Percentiles rank a stretch among this genome's conserved stretches.
These are phyloP conservation scores for Oldenlandia corymbosa DNA, from an alignment of 257 asterid species.

Conservation along the genomic window DNA sequence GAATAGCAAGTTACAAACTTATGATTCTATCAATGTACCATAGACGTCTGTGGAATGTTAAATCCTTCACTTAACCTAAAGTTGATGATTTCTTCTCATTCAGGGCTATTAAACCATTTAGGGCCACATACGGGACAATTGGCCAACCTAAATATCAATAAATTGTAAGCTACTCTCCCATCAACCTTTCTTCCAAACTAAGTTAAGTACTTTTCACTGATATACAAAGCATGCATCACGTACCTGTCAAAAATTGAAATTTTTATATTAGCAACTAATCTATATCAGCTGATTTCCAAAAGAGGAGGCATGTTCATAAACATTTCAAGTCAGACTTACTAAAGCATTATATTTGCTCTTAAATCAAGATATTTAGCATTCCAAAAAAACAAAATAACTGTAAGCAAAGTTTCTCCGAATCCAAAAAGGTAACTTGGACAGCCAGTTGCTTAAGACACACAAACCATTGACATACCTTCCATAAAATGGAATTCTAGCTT, in stretches of 20 bases:
- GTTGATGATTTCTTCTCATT: not conserved
- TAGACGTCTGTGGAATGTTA: not conserved
- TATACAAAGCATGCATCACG: not conserved
- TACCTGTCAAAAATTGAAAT: not conserved
- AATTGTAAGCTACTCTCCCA: no score
- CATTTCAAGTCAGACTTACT: not conserved
- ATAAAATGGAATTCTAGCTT: conserved; percentile 89
- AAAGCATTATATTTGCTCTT: not conserved
- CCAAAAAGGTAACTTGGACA: not conserved
- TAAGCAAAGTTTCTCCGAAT: not conserved
- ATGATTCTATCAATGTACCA: no score
- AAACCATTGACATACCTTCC: conserved; percentile 54
- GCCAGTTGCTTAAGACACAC: not conserved
- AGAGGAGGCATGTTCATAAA: not conserved
- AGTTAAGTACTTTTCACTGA: not conserved
- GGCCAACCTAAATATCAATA: not conserved
- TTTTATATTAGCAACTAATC: not conserved
- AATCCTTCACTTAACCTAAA: not conserved
- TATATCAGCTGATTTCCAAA: not conserved
- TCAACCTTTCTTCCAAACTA: not conserved
- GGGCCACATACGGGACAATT: no score
- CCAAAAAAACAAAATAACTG: not conserved
- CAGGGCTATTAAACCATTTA: not conserved
- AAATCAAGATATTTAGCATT: not conserved
- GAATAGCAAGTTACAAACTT: no score